A percentile compares a stretch with the other conserved stretches of the same genome.
Evolutionary conservation across 1,284 basidiomycete species (phyloP).

Genomic region (Testicularia cyperi): DNA sequence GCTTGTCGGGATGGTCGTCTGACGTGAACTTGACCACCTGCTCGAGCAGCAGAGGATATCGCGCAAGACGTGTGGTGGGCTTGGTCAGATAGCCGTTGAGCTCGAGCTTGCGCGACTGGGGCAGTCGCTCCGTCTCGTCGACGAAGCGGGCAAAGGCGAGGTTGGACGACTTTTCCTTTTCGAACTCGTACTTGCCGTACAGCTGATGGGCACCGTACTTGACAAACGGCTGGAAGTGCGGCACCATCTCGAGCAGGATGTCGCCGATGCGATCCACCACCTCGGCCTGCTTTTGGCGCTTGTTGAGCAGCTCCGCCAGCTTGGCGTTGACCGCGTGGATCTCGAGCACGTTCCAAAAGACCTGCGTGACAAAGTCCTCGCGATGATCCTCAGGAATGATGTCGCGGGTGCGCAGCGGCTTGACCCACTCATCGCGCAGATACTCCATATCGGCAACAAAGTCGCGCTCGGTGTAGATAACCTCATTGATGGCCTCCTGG

Average conservation of each 20-base stretch:
- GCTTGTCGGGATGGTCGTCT: constrained; percentile 86
- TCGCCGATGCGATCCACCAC: constrained; percentile 91
- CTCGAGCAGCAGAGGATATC: constrained; percentile 90
- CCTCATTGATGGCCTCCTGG: constrained; percentile 98
- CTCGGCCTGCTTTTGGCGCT: constrained; percentile 89
- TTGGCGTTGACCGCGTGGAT: constrained; percentile 87
- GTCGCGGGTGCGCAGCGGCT: constrained; percentile 73
- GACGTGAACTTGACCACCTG: constrained; percentile 91
- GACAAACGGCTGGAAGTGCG: constrained; percentile 86
- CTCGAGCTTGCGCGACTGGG: constrained; percentile 93
- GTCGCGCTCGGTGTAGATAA: constrained; percentile 96
- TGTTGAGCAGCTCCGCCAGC: constrained; percentile 87
- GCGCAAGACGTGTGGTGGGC: constrained; percentile 91
- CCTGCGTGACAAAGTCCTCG: constrained; percentile 85
- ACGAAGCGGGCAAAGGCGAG: constrained; percentile 93
- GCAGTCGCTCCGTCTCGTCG: constrained; percentile 86
- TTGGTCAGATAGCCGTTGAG: constrained; percentile 96
- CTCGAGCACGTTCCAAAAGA: constrained; percentile 97
- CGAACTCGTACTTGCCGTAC: constrained; percentile 98
- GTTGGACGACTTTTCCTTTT: constrained; percentile 94
- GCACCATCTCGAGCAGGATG: constrained; percentile 83
- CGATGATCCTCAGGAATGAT: constrained; percentile 76
- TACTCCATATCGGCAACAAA: constrained; percentile 98
- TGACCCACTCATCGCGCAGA: constrained; percentile 87
- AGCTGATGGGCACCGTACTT: constrained; percentile 94